Conservation (phyloP, 1,284 basidiomycete species). For the Ustilago shanxiensis region DNA sequence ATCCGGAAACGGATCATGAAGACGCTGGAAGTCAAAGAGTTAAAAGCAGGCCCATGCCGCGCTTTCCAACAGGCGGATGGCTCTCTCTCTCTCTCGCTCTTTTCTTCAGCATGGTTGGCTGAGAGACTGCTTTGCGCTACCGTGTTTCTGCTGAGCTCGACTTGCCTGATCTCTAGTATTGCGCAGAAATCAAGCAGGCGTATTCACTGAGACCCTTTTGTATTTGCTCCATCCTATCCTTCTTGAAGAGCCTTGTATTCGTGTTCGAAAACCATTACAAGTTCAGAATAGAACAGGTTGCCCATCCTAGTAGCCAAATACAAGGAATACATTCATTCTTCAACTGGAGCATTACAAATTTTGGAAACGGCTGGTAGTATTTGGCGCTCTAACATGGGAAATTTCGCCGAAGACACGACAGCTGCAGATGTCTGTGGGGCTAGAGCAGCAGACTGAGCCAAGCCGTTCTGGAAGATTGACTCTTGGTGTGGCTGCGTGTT, state of each 20-base stretch:
- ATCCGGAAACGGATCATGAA: conserved; percentile 26
- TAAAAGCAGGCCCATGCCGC: conserved; percentile 24
- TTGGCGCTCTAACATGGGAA: too few species aligned
- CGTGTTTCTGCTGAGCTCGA: conserved; percentile 1
- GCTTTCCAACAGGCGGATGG: not conserved
- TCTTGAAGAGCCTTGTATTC: not conserved
- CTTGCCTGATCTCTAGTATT: not conserved
- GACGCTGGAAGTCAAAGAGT: conserved; percentile 5
- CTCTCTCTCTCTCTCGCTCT: conserved; percentile 12
- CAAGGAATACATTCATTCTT: too few species aligned
- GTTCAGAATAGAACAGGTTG: too few species aligned
- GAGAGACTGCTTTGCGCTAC: conserved; percentile 6
- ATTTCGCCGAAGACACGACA: too few species aligned
- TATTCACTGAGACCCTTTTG: not conserved
- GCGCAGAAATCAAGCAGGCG: not conserved
- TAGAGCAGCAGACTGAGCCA: not conserved
- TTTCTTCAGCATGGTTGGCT: conserved; percentile 16
- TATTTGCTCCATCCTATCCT: too few species aligned
- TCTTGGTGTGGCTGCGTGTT: conserved; percentile 1
- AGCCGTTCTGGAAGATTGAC: not conserved
- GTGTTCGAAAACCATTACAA: not conserved
- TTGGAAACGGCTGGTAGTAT: too few species aligned
- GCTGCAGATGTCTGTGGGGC: not conserved
- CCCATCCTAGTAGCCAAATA: too few species aligned
- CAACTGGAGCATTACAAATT: too few species aligned